Conservation (phyloP, 352 stramenopile genomes). For the Phytopythium mirpurense region DNA sequence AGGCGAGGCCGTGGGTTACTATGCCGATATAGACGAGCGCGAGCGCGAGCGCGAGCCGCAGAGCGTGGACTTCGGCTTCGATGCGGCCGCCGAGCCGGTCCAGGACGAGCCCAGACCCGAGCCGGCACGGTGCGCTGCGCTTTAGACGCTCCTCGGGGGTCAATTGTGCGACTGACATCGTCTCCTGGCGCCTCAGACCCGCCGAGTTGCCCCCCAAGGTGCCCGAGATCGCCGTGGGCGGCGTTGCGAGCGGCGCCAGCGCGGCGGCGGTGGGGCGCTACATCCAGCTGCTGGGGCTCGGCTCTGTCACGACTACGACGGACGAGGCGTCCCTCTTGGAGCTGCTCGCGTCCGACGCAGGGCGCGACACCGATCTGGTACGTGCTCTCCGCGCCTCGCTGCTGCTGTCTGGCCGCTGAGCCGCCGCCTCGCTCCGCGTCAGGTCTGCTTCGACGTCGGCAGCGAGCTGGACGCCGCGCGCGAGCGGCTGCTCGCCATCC, state of each 20-base stretch:
- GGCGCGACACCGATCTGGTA: slow-evolving; percentile 44
- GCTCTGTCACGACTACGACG: slow-evolving; percentile 33
- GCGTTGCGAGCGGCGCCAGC: slow-evolving; percentile 26
- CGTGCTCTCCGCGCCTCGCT: not conserved
- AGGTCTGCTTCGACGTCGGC: slow-evolving; percentile 68
- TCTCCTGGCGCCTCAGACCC: slow-evolving; percentile 11
- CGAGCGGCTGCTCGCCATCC: slow-evolving; percentile 31
- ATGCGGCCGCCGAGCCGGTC: slow-evolving; percentile 13
- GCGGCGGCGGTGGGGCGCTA: slow-evolving; percentile 52
- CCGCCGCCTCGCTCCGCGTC: not conserved
- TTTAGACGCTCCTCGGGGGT: no score
- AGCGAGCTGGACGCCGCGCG: slow-evolving; percentile 36
- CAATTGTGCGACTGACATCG: not conserved
- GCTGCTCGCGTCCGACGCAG: slow-evolving; percentile 25
- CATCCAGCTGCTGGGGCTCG: slow-evolving; percentile 64
- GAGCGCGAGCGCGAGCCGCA: slow-evolving; percentile 18
- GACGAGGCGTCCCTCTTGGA: slow-evolving; percentile 33
- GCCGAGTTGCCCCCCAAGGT: slow-evolving; percentile 39
- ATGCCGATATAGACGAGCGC: slow-evolving; percentile 8
- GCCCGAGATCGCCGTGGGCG: slow-evolving; percentile 55
- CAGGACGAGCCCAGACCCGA: slow-evolving; percentile 3
- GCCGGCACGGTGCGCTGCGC: not conserved
- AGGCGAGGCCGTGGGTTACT: not conserved
- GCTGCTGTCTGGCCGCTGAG: not conserved
- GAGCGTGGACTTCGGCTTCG: slow-evolving; percentile 41